These are phyloP conservation scores for Albizia julibrissin DNA, from an alignment of 306 rosid species.

Conservation along the genomic window DNA sequence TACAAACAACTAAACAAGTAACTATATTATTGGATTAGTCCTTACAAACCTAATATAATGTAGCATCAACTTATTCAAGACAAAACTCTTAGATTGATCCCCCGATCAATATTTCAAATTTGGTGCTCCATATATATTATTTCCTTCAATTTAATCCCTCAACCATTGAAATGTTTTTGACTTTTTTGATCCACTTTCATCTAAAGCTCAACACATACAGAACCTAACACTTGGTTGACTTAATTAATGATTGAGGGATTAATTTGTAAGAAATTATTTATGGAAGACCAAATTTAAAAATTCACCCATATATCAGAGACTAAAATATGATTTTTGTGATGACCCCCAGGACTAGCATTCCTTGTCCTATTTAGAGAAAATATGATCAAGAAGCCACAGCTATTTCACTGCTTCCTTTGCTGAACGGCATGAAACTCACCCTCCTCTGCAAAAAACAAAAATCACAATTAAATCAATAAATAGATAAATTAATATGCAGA, in stretches of 20 bases:
- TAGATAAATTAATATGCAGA: too few species aligned
- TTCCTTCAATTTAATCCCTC: background rate
- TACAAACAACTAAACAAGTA: background rate
- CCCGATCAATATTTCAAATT: background rate
- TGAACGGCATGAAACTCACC: slow-evolving; percentile 74
- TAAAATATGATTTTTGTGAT: background rate
- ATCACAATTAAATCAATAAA: background rate
- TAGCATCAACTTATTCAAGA: background rate
- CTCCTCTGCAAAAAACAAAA: slow-evolving; percentile 52
- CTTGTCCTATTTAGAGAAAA: background rate
- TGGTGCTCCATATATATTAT: background rate
- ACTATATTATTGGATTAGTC: background rate
- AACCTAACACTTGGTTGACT: background rate
- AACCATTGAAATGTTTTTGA: background rate
- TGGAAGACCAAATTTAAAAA: background rate
- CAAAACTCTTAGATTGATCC: background rate
- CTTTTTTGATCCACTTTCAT: background rate
- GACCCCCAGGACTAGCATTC: background rate
- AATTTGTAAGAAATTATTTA: background rate
- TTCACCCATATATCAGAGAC: background rate
- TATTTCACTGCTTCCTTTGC: slow-evolving; percentile 57
- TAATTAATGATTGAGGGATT: background rate
- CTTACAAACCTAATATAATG: background rate
- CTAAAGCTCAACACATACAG: background rate
- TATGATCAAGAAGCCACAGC: slow-evolving; percentile 47